A percentile compares a stretch with the other conserved stretches of the same genome.
These are phyloP conservation scores for Monosporascus cannonballus DNA, from an alignment of 2,329 filamentous ascomycete species.

Conservation along the genomic window DNA sequence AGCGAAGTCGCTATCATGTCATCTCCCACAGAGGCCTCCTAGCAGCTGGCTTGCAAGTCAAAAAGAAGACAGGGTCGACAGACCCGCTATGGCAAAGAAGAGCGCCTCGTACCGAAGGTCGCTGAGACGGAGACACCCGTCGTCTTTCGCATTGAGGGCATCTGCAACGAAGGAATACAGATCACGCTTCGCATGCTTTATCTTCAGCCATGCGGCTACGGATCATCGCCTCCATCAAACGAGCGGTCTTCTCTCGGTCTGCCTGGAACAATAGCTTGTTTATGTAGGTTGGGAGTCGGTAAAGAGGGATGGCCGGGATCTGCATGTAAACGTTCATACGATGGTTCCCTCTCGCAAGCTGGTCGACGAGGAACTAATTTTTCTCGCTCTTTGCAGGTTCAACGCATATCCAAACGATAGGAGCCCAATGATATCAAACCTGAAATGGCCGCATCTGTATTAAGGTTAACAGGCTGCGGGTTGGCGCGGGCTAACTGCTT, in stretches of 20 bases:
- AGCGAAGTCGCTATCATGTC: constrained; percentile 20
- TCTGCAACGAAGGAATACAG: constrained; percentile 42
- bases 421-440: constrained; percentile 9
- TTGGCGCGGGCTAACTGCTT: background rate
- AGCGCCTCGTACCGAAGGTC: constrained; percentile 13
- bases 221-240: constrained; percentile 7
- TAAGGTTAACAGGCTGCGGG: constrained; percentile 8
- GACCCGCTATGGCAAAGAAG: constrained; percentile 10
- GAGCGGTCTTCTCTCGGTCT: constrained; percentile 1
- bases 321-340: constrained; percentile 7
- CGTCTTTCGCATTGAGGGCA: background rate
- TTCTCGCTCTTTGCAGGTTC: constrained; percentile 6
- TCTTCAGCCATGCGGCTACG: background rate
- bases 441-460: constrained; percentile 1
- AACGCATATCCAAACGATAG: constrained; percentile 10
- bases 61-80: background rate
- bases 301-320: constrained; percentile 1
- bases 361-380: constrained; percentile 3
- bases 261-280: constrained; percentile 1
- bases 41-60: background rate
- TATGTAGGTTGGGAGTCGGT: background rate
- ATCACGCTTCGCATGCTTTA: constrained; percentile 28
- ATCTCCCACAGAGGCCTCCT: constrained; percentile 25
- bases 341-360: background rate
- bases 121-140: constrained; percentile 1